These are phyloP conservation scores for Didymellaceae sp. DNA, from an alignment of 2,329 filamentous ascomycete genomes.

Conservation along the genomic window DNA sequence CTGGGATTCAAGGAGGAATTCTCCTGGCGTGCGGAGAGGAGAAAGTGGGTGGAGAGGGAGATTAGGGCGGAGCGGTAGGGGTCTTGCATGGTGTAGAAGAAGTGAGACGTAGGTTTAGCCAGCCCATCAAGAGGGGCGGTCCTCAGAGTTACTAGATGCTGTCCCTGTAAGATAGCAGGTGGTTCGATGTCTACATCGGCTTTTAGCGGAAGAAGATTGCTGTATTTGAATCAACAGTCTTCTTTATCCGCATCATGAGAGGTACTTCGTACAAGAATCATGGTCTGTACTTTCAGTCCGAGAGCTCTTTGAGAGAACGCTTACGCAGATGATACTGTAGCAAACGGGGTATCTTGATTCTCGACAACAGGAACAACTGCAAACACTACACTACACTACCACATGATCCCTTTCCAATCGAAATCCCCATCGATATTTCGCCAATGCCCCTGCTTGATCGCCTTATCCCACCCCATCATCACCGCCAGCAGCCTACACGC, in stretches of 20 bases:
- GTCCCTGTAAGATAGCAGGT: too few relatives aligned
- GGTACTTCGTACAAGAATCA: too few relatives aligned
- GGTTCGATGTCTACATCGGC: too few relatives aligned
- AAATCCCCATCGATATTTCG: slow-evolving; percentile 66
- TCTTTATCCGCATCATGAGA: too few relatives aligned
- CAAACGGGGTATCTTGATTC: slow-evolving; percentile 8
- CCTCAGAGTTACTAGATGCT: too few relatives aligned
- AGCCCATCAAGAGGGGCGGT: too few relatives aligned
- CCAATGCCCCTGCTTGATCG: slow-evolving; percentile 64
- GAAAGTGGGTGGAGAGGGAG: slow-evolving; percentile 4
- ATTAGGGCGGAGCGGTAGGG: neutral
- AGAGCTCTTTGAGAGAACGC: too few relatives aligned
- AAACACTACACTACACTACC: slow-evolving; percentile 24
- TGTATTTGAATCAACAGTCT: too few relatives aligned
- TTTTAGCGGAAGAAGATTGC: too few relatives aligned
- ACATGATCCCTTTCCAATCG: slow-evolving; percentile 48
- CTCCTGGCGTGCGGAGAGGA: slow-evolving; percentile 52
- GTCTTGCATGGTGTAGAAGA: too few relatives aligned
- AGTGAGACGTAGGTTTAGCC: too few relatives aligned
- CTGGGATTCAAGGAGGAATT: slow-evolving; percentile 65
- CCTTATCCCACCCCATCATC: slow-evolving; percentile 81
- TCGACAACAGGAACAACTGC: neutral
- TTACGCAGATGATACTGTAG: neutral
- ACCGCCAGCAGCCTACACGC: slow-evolving; percentile 77
- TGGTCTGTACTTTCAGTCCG: too few relatives aligned